Base-by-base conservation (phyloP, 495 filamentous ascomycete genomes). In the Xanthoparmelia taractica region DNA sequence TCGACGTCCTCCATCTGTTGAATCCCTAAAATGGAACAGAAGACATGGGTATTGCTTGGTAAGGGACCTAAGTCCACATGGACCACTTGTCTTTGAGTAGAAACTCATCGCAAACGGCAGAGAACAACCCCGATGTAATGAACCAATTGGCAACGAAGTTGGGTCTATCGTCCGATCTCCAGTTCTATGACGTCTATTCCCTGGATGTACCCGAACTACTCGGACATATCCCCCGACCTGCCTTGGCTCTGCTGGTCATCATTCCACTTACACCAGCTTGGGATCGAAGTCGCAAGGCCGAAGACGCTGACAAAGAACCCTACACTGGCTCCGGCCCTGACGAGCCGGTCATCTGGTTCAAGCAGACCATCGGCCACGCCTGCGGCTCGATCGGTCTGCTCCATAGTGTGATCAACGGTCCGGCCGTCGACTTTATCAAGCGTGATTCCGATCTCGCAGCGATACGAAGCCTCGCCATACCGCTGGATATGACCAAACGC, bases 311-410 rank as follows among this genome's bases (percentile, higher is more conserved):
- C 5, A 74, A 82, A 37, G 67, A 74, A 18, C 78, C 79, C 45
- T 85, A 86, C 72, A 70, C 70, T 0, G 80, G 80, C 61, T 71
- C 65, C 25, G 84, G 83, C 1, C 72, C 79, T 57, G 8, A 63
- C 0, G 84, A 87, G 60, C 87, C 86, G 0, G 85, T 89, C 4
- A 80, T 92, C 58, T 96, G 92, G 92, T 96, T 90, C 77, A 87
- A 88, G 69, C 92, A 97, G 68, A 96, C 90, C 1, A 97, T 97
- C 72, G 80, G 84, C 57, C 84, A 96, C 73, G 87, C 90, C 4
- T 97, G 92, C 75, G 92, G 92, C 2, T 80, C 90, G 56, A 92
- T 94, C 74, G 91, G 87, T 0, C 75, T 96, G 4, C 74, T 96
- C 29, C 91, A 96, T 75, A 84, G 85, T 60, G 78, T 88, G 7